Percentiles rank a stretch among this genome's conserved stretches.
These are phyloP conservation scores for Galerina sulciceps DNA, from an alignment of 768 basidiomycete species.

Conservation along the genomic window DNA sequence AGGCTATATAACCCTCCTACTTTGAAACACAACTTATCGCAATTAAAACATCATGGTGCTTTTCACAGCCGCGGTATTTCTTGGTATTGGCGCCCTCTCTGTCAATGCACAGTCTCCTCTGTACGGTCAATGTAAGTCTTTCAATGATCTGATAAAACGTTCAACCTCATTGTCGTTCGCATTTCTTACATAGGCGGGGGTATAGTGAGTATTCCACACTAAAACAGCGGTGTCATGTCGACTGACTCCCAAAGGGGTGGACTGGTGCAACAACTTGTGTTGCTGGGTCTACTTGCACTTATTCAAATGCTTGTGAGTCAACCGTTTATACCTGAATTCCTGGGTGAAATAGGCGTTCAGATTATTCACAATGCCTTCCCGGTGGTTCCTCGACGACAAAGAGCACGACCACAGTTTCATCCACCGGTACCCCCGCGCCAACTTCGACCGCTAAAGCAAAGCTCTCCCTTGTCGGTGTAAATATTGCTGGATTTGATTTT, in stretches of 20 bases:
- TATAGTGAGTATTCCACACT: neutral
- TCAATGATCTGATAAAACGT: neutral
- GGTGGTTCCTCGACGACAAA: conserved; percentile 8
- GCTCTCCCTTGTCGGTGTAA: conserved; percentile 47
- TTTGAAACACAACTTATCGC: too few relatives aligned
- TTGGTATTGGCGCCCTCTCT: conserved; percentile 5
- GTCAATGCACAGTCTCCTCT: conserved; percentile 8
- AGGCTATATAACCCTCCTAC: too few relatives aligned
- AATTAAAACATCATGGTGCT: conserved; percentile 1
- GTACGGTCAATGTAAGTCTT: conserved; percentile 12
- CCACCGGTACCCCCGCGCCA: conserved; percentile 5
- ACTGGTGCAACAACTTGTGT: conserved; percentile 16
- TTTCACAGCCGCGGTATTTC: conserved; percentile 9
- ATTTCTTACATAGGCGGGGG: conserved; percentile 10
- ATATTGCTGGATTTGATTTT: conserved; percentile 62
- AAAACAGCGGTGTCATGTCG: neutral
- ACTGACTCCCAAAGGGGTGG: conserved; percentile 6
- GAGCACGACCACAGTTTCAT: conserved; percentile 9
- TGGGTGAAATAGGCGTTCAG: neutral
- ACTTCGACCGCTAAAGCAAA: conserved; percentile 30
- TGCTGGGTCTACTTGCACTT: conserved; percentile 14
- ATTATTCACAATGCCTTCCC: conserved; percentile 20
- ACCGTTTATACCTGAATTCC: too few relatives aligned
- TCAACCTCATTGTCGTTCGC: neutral
- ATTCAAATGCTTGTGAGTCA: conserved; percentile 12